Conservation (phyloP, 2,329 filamentous ascomycete genomes). For the Cercospora janseana region DNA sequence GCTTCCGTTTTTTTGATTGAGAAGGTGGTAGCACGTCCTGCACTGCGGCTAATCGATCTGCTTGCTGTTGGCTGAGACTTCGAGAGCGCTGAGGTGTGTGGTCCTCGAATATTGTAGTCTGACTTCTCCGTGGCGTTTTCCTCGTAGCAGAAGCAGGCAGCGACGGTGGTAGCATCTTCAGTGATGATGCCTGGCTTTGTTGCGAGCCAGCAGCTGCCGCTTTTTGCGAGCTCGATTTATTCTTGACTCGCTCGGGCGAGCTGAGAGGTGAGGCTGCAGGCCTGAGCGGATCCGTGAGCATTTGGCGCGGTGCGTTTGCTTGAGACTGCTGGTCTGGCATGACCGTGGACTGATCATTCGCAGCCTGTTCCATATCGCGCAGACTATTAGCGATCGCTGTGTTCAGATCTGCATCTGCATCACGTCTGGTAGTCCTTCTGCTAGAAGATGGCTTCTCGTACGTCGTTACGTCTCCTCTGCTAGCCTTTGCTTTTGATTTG, state of each 20-base stretch:
- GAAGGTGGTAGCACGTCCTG: slow-evolving; percentile 19
- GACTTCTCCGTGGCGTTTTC: slow-evolving; percentile 29
- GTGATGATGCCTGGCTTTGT: slow-evolving; percentile 1
- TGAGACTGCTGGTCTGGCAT: background rate
- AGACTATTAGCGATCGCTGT: slow-evolving; percentile 12
- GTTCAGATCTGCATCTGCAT: slow-evolving; percentile 10
- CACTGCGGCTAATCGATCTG: slow-evolving; percentile 29
- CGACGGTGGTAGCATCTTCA: slow-evolving; percentile 25
- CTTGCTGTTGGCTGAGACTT: slow-evolving; percentile 38
- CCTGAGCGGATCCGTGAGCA: background rate
- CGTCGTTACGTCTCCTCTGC: background rate
- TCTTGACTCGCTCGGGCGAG: background rate
- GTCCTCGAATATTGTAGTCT: slow-evolving; percentile 40
- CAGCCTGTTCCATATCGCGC: slow-evolving; percentile 9
- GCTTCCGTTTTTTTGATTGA: slow-evolving; percentile 19
- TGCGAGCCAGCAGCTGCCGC: background rate
- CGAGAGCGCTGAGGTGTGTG: slow-evolving; percentile 31
- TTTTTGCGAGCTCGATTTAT: background rate
- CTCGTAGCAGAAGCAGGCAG: slow-evolving; percentile 20
- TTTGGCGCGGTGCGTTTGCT: background rate
- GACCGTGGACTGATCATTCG: background rate
- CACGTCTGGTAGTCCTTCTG: background rate
- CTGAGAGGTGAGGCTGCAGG: slow-evolving; percentile 16
- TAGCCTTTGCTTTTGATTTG: background rate
- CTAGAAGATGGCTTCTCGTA: background rate